Conservation (phyloP, 1,139 yeast genomes). For the Zygoascus sp. region DNA sequence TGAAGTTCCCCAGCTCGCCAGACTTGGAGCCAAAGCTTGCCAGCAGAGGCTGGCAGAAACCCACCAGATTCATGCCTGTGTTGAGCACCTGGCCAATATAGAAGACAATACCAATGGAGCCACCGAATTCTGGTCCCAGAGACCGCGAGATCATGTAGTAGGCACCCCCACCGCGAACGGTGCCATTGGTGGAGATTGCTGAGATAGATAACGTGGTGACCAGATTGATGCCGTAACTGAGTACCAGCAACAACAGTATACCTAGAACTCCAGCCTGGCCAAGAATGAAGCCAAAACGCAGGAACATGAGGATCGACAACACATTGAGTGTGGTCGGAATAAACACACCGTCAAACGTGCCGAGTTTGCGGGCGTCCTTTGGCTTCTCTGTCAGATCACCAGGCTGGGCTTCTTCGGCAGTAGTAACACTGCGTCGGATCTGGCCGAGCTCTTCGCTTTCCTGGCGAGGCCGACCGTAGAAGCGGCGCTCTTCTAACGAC, state of each 20-base stretch:
- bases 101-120: constrained; percentile 75
- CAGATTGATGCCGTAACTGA: constrained; percentile 60
- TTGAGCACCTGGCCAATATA: constrained; percentile 74
- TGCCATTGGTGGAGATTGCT: constrained; percentile 79
- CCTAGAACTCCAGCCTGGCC: constrained; percentile 78
- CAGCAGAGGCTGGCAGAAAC: constrained; percentile 69
- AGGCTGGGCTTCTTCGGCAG: constrained; percentile 17
- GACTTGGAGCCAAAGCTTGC: constrained; percentile 54
- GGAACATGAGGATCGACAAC: constrained; percentile 70
- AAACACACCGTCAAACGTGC: constrained; percentile 50
- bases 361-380: constrained; percentile 27
- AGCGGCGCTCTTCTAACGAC: constrained; percentile 14
- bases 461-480: constrained; percentile 14
- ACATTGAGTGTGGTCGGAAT: constrained; percentile 75
- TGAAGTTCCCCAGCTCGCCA: constrained; percentile 52
- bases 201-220: constrained; percentile 69
- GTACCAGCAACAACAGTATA: constrained; percentile 41
- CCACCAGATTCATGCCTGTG: constrained; percentile 67
- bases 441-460: neutral
- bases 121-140: constrained; percentile 80
- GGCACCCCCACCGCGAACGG: constrained; percentile 82
- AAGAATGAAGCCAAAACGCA: constrained; percentile 71
- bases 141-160: constrained; percentile 77
- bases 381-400: constrained; percentile 5
- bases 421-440: constrained; percentile 19